Evolutionary conservation across 176 grass and related monocot genomes (phyloP), one percentile per base, ranked within the genome.

Genomic region (Neostapfia colusana): DNA sequence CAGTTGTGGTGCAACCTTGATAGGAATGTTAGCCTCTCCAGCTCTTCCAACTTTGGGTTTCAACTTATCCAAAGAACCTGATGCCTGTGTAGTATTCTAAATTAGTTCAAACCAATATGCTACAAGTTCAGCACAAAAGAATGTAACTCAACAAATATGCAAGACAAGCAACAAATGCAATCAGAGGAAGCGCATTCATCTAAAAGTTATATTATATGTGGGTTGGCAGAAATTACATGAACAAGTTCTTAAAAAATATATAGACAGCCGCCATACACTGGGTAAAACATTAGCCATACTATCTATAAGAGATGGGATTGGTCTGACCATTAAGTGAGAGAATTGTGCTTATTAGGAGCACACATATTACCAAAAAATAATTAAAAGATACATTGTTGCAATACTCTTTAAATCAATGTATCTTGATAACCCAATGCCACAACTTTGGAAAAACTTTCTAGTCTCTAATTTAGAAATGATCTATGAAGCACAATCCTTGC

Each of bases 21-120:
- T 36, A 78, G 78, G 50, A 60, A 27, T 65, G 82, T 80, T 93
- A 70, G 67, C 66, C 63, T 89, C 87, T 73, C 78, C 90, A 72
- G 34, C 46, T 63, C 87, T 93, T 85, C 84, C 64, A 68, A 38
- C 77, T 89, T 89, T 93, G 21, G 61, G 31, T 84, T 87, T 93
- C 49, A 72, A 70, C 70, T 87, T 93, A 74, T 93, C 90, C 8
- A 79, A 74, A 40, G 74, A 78, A 83, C 40, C 76, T 51, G 67
- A 84, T 81, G 72, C 73, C 87, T 89, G 81, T 28, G 60, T 15
- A 78, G 34, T 45, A 27, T 74, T 74, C 21, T 13, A 6, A 74
- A 76, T 72, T 80, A 87, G 71, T 27, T 11, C 41, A 72, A 86
- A 75, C 10, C 7, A 50, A 79, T 36, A 79, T 65, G 20, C 26